Base-by-base conservation (phyloP, 2,329 filamentous ascomycete genomes). In the Xylaria sp. region DNA sequence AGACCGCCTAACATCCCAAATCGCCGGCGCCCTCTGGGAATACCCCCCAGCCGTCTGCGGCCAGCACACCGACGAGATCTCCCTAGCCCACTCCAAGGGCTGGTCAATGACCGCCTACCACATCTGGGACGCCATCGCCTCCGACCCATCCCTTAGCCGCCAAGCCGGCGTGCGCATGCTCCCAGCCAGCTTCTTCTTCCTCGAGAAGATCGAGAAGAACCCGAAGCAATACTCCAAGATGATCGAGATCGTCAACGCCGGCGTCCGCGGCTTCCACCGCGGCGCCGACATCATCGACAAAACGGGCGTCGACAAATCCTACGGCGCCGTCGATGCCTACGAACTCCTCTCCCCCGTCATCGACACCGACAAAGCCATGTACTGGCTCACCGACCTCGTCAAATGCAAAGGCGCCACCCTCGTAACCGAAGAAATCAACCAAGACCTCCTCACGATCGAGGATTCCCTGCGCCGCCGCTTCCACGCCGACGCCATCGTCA, bases 11-110 rank as follows among this genome's bases (percentile, higher is more conserved):
- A 79, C 77, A 0, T 78, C 77, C 0, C 77, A 79, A 62, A 76
- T 79, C 55, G 76, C 76, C 1, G 78, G 76, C 8, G 77, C 78
- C 1, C 70, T 79, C 1, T 79, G 77, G 78, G 76, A 80, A 59
- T 76, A 70, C 55, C 76, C 77, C 19, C 77, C 77, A 0, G 76
- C 75, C 0, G 76, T 75, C 1, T 80, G 78, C 60, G 78, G 77
- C 3, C 69, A 73, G 37, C 75, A 79, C 56, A 76, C 73, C 1
- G 74, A 76, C 63, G 70, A 69, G 48, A 74, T 75, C 51, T 76
- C 73, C 0, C 67, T 77, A 13, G 69, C 73, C 9, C 69, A 75
- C 54, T 76, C 74, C 2, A 76, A 76, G 63, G 66, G 67, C 34
- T 78, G 76, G 75, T 72, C 70, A 55, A 75, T 78, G 72, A 72